Evolutionary conservation across 768 basidiomycete genomes (phyloP), one percentile per base, ranked within the genome.

Genomic region (Tulasnella sp.): DNA sequence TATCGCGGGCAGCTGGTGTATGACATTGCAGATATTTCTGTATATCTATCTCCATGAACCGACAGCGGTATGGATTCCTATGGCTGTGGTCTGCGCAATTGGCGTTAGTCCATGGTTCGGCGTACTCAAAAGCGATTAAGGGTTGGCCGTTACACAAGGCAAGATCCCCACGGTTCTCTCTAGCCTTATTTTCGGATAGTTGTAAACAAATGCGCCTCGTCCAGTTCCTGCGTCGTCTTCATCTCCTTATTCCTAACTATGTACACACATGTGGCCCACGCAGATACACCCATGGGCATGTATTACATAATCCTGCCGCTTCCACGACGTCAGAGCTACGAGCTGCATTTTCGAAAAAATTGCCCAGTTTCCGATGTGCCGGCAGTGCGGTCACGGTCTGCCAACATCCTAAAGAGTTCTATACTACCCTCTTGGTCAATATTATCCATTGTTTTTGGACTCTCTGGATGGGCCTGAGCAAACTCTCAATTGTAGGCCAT

Each of bases 331-430:
- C 21, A 10, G 43, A 45, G 19, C 44, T 58, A 26, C n/a, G 23
- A 4, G 56, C 29, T 32, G 26, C 45, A n/a, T 58, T 58, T 13
- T 29, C 42, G 10, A 49, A 3, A 41, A 19, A 65, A 10, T 79
- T 79, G 51, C 84, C 84, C 24, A 71, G 70, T 52, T 78, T 85
- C 53, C 61, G 73, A 0, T 64, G 82, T 4, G 59, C 74, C 19
- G 71, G 80, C 1, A 64, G 74, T 30, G 73, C 78, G 53, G 73
- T 89, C 26, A 71, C 71, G 10, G 73, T 90, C 1, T 72, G 88
- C 59, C 70, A 70, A 24, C 71, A 77, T 41, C 88, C 88, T 0
- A 64, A 71, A 11, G 72, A 80, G 26, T 91, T 90, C 65, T 80
- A 84, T 67, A 23, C 65, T 3, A 63, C 51, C 0, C 66, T 91